Base-by-base conservation (phyloP, 2,329 filamentous ascomycete species). In the Incumbomyces delicatus region DNA sequence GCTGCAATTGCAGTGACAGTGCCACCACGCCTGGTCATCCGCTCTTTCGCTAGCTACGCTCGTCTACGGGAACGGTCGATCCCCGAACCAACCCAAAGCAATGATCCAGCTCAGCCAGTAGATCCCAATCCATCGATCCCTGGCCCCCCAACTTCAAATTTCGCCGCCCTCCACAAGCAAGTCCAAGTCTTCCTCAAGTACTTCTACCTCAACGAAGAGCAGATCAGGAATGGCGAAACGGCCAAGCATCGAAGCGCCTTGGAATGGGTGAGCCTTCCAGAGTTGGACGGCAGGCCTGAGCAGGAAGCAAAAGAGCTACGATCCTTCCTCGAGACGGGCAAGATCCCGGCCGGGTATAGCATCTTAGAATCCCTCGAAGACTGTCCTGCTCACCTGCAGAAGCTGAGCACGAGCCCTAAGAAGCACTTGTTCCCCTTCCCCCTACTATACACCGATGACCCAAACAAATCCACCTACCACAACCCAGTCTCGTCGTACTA, bases 31-130 rank as follows among this genome's bases (percentile, higher is more conserved):
- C 41, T 22, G 14, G 33, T 29, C 14, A 31, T 44, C 10, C 41
- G 41, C 12, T 44, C 41, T 12, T 44, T 44, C 33, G 20, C 31
- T 31, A 44, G 41, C 16, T 44, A 35, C 33, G 17, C 31, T n/a
- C 41, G 41, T 13, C 27, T 44, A 44, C 41, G 36, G 11, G 41
- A 20, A 20, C 31, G 35, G 18, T 27, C 41, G 13, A 20, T 4
- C 5, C 20, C 41, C 17, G 31, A 35, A 11, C 27, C 41, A 7
- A 20, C 12, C 12, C 16, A 31, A 22, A 20, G 20, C 6, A 22
- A n/a, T 10, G 20, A 22, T 29, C 41, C 34, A 22, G 41, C 30
- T 3, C 35, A 35, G 22, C 33, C 30, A 14, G 10, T n/a, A 29
- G 31, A 4, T 5, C 12, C 5, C 6, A 6, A n/a, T 35, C 12